These are phyloP conservation scores for Phalaenopsis hybrid DNA, from an alignment of 116 monocot genomes.

Conservation along the genomic window DNA sequence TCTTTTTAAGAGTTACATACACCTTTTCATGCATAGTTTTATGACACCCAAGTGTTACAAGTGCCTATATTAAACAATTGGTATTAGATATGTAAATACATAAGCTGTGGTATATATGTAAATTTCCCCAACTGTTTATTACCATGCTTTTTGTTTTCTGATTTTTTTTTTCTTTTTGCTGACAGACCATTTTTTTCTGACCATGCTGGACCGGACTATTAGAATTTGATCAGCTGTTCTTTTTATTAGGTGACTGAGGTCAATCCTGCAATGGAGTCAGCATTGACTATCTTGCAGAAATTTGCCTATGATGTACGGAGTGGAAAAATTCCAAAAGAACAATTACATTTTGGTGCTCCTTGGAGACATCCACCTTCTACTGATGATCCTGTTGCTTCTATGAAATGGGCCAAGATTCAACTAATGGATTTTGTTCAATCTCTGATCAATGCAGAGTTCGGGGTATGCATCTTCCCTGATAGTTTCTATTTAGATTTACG, in stretches of 20 bases:
- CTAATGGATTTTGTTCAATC: conserved; percentile 94
- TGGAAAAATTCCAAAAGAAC: conserved; percentile 59
- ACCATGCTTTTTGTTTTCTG: not conserved
- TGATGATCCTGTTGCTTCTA: conserved; percentile 34
- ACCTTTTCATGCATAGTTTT: too few relatives aligned
- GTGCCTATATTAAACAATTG: too few relatives aligned
- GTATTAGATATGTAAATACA: too few relatives aligned
- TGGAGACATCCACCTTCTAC: conserved; percentile 84
- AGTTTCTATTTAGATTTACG: not conserved
- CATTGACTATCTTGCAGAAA: conserved; percentile 51
- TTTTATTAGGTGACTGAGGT: conserved; percentile 64
- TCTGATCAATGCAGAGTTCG: conserved; percentile 77
- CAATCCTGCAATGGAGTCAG: conserved; percentile 91
- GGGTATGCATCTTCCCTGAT: conserved; percentile 38
- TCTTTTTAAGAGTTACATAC: too few relatives aligned
- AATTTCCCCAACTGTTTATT: not conserved
- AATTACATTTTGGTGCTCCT: conserved; percentile 74
- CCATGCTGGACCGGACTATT: not conserved
- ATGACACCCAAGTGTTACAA: too few relatives aligned
- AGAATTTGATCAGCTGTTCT: not conserved
- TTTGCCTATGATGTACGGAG: conserved; percentile 64
- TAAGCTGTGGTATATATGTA: too few relatives aligned
- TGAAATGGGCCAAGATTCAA: conserved; percentile 85
- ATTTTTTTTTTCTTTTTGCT: not conserved
- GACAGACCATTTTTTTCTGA: not conserved